These are phyloP conservation scores for Fusarium luffae DNA, from an alignment of 2,329 filamentous ascomycete genomes.

Conservation along the genomic window DNA sequence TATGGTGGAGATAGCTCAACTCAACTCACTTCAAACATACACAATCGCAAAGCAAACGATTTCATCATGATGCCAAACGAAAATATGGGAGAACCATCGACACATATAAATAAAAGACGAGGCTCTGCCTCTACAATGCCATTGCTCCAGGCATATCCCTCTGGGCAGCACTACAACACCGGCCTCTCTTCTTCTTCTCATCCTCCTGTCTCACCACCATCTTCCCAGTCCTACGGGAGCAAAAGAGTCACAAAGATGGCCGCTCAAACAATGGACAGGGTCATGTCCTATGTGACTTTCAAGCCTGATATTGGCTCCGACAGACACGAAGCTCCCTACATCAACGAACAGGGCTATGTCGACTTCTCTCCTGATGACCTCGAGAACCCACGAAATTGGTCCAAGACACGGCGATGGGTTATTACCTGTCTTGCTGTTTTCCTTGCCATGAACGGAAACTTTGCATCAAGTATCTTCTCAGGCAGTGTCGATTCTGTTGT, in stretches of 20 bases:
- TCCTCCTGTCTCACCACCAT: not conserved
- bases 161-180: not conserved
- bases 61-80: constrained; percentile 7
- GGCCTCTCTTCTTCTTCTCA: not conserved
- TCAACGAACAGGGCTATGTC: constrained; percentile 62
- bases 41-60: not conserved
- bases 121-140: not conserved
- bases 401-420: constrained; percentile 51
- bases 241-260: not conserved
- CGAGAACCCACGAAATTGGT: constrained; percentile 63
- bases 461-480: constrained; percentile 55
- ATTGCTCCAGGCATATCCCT: not conserved
- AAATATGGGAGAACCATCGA: not conserved
- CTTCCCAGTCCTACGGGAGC: not conserved
- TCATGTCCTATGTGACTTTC: constrained; percentile 6
- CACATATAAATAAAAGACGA: constrained; percentile 14
- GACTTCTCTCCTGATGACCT: constrained; percentile 63
- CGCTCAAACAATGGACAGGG: not conserved
- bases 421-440: constrained; percentile 57
- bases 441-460: constrained; percentile 67
- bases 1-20: constrained; percentile 5
- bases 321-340: constrained; percentile 49
- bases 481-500: constrained; percentile 49
- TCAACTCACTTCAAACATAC: not conserved
- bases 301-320: constrained; percentile 12